Base-by-base conservation (phyloP, 176 grass and related monocot genomes). In the Aegilops longissima region DNA sequence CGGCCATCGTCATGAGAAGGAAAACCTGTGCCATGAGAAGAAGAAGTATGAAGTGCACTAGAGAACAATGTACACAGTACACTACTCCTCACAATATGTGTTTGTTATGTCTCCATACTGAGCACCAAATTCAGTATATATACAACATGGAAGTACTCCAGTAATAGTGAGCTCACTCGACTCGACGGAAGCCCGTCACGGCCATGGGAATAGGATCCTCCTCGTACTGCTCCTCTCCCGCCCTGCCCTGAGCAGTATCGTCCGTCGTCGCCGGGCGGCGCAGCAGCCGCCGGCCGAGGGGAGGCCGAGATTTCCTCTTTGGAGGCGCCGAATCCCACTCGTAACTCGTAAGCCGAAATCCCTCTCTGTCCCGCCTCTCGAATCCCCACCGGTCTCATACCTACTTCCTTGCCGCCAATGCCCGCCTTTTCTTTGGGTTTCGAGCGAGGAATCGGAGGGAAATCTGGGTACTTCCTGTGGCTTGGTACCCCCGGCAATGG, bases 251-350 rank as follows among this genome's bases (percentile, higher is more conserved):
- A 58, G 2, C 54, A 7, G 54, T 7, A 52, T 52, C 47, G 5
- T 51, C 47, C 52, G 17, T 58, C 54, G 36, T 34, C 61, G 29
- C 42, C 76, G 6, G 63, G 3, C 71, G 12, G n/a, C 40, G 23
- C 20, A 24, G 82, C 77, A 3, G 5, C 54, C 63, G 0, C 64
- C 51, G 44, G 25, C 36, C 20, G 34, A 25, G 10, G 54, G 27
- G 58, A 40, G 5, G 16, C 72, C 73, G 39, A 54, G 66, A 59
- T 67, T 74, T 80, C 65, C 12, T 83, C 80, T 73, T 33, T 18
- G 1, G 1, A 52, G 16, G 0, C 6, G 30, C 36, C 58, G 63
- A 25, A 27, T 61, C 27, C 27, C 25, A 25, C 25, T 25, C 25
- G 62, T 42, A 13, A 2, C 5, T 13, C 1, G 88, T 90, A 70